Evolutionary conservation across 192 early-diverging fungal genomes (phyloP).

Genomic region (Chytriomyces confervae): DNA sequence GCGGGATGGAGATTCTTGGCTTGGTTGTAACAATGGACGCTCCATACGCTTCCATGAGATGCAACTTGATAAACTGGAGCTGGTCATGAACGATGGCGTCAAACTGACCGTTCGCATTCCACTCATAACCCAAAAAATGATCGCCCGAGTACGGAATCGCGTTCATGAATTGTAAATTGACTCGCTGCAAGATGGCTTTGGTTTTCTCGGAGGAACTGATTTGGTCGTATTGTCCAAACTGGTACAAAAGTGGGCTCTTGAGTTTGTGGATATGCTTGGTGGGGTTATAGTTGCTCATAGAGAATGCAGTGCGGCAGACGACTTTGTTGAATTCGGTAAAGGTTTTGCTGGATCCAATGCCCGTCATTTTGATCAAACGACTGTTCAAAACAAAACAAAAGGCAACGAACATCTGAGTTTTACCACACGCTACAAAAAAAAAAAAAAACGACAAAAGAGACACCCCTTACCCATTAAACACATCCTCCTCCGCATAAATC

Average conservation of each 20-base stretch:
- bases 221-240: conserved; percentile 2
- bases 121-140: background rate
- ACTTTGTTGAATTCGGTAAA: conserved; percentile 1
- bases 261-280: background rate
- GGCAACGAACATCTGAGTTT: too few relatives aligned
- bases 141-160: conserved; percentile 5
- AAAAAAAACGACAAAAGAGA: background rate
- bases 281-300: background rate
- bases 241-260: background rate
- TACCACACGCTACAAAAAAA: too few relatives aligned
- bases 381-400: background rate
- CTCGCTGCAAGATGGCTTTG: background rate
- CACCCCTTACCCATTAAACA: background rate
- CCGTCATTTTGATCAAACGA: background rate
- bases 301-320: background rate
- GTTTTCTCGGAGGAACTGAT: background rate
- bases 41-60: background rate
- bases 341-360: background rate
- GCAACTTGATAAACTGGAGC: background rate
- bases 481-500: background rate
- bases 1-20: background rate
- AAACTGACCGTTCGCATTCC: background rate
- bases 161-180: background rate
- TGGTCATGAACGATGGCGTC: background rate
- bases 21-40: background rate